Percentiles rank a stretch among this genome's conserved stretches.
These are phyloP conservation scores for Neopestalotiopsis sp. DNA, from an alignment of 2,329 filamentous ascomycete genomes.

Conservation along the genomic window DNA sequence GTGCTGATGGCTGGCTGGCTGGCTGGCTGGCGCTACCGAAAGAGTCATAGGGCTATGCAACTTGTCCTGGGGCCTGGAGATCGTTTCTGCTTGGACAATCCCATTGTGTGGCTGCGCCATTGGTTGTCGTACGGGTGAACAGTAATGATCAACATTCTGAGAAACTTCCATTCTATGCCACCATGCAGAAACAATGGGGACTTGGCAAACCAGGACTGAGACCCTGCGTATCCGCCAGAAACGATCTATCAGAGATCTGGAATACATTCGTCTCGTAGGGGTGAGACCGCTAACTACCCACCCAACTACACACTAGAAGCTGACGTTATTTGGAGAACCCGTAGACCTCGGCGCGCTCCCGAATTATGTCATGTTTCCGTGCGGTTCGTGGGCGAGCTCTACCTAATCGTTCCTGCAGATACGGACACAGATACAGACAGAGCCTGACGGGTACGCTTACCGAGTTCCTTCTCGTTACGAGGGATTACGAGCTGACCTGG, in stretches of 20 bases:
- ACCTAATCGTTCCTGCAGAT: background rate
- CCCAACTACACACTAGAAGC: background rate
- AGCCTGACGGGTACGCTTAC: background rate
- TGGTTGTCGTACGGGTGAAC: conserved; percentile 13
- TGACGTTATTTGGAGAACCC: background rate
- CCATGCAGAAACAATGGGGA: background rate
- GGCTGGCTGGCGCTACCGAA: background rate
- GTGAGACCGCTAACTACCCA: background rate
- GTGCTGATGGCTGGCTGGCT: conserved; percentile 5
- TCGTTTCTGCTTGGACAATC: conserved; percentile 4
- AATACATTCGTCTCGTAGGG: background rate
- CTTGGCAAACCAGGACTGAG: background rate
- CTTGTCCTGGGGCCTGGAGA: background rate
- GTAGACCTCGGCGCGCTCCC: background rate
- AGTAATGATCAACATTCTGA: background rate
- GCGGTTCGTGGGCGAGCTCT: background rate
- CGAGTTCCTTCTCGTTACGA: background rate
- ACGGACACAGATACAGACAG: background rate
- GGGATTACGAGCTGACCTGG: background rate
- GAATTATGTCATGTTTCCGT: conserved; percentile 1
- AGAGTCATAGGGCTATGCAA: conserved; percentile 11
- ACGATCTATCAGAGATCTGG: background rate
- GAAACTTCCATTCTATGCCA: background rate
- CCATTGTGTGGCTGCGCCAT: conserved; percentile 3
- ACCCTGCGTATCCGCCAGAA: background rate